phyloP scores from a whole-genome alignment of 768 basidiomycete species.

The Mycena capillaripes region DNA sequence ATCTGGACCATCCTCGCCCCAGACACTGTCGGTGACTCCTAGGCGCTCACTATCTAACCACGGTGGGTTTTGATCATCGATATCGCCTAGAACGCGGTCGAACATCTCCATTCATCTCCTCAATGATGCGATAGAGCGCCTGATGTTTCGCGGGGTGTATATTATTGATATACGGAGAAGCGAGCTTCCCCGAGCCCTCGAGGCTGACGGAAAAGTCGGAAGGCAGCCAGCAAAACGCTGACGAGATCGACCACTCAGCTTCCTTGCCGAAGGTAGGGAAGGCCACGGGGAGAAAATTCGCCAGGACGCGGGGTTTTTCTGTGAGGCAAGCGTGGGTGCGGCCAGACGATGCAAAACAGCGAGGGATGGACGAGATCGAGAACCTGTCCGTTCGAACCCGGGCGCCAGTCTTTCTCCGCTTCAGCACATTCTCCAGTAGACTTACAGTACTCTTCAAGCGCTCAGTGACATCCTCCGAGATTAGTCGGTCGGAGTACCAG shows the following conservation, averaged over 20 bases:
- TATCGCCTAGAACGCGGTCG: constrained; percentile 22
- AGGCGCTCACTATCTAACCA: not conserved
- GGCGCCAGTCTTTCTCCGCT: constrained; percentile 45
- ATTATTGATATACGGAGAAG: constrained; percentile 33
- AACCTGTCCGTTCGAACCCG: constrained; percentile 34
- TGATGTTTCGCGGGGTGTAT: constrained; percentile 11
- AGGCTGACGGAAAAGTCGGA: constrained; percentile 20
- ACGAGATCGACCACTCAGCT: not conserved
- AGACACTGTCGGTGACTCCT: not conserved
- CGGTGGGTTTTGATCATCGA: not conserved
- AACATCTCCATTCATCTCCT: constrained; percentile 2
- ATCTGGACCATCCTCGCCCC: not conserved
- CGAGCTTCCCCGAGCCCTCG: constrained; percentile 14
- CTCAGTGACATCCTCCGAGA: constrained; percentile 22
- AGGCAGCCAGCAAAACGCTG: constrained; percentile 23
- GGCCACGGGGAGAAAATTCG: not conserved
- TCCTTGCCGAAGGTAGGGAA: not conserved
- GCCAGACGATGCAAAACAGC: constrained; percentile 32
- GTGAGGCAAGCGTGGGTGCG: constrained; percentile 26
- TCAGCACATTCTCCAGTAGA: constrained; percentile 38
- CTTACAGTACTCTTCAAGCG: constrained; percentile 18
- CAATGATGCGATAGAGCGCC: constrained; percentile 21
- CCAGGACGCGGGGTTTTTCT: not conserved
- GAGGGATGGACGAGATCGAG: not conserved
- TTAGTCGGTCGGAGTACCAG: constrained; percentile 37